Base-by-base conservation (phyloP, 2,329 filamentous ascomycete species). In the Colletotrichum somersetense region DNA sequence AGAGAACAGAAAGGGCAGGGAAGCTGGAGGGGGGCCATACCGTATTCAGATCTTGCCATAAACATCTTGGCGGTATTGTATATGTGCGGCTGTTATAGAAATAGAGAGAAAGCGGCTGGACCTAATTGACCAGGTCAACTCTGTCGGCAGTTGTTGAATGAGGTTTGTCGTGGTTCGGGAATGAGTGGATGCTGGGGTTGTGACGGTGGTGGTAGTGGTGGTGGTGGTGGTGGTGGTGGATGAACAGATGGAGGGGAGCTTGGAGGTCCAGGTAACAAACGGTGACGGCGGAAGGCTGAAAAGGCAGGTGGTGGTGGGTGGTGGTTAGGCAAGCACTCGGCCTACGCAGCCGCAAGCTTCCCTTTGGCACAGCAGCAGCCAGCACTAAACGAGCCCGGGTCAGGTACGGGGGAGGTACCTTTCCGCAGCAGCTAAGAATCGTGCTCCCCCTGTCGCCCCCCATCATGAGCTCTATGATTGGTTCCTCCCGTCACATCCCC, bases 31-130 rank as follows among this genome's bases (percentile, higher is more conserved):
- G 69, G 76, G 67, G 80, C 82, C 92, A 87, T 89, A 96, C 96
- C 96, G 88, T 99, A 99, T 96, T 99, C 96, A 83, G 96, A 98
- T 87, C 96, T 94, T 89, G 96, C 95, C 90, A 99, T 98, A 91
- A 99, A 99, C 96, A 97, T 97, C 79, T 87, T 94, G 89, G 81
- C 86, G 84, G 83, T 81, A 76, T 84, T 83, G 77, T 78, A 66
- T 66, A 71, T 53, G 72, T 64, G 71, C 55, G 42, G 63, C 35
- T 57, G 57, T 33, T 65, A 46, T 23, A 67, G 38, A 71, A 48
- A 33, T 38, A 26, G 56, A 56, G 52, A 40, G 20, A 35, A 33
- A 30, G 40, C 40, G 48, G 48, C 10, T 40, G n/a, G 52, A 38
- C 10, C 33, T 55, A 66, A n/a, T 62, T 50, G 48, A 35, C 8